Percentiles rank a stretch among this genome's conserved stretches.
Evolutionary conservation across 257 asterid genomes (phyloP).

Genomic region (Mentha longifolia): DNA sequence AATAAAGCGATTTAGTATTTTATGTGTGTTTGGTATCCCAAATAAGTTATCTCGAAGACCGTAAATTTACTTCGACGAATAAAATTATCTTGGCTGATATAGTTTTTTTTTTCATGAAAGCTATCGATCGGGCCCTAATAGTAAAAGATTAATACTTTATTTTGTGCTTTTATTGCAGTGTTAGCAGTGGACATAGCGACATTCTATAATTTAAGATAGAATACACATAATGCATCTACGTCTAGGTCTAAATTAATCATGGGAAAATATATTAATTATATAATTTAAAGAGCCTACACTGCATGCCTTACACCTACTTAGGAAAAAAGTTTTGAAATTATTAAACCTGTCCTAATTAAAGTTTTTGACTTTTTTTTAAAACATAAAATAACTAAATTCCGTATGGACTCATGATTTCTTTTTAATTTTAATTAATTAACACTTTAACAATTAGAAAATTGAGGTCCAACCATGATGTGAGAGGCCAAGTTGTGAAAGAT

Average conservation of each 20-base stretch:
- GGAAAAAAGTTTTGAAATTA: not conserved
- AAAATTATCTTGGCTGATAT: too few relatives aligned
- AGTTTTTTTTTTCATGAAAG: not conserved
- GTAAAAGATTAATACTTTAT: too few relatives aligned
- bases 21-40: too few relatives aligned
- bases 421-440: not conserved
- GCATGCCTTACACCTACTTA: conserved; percentile 3
- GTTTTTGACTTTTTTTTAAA: not conserved
- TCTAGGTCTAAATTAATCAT: not conserved
- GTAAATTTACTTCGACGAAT: too few relatives aligned
- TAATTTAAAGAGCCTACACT: not conserved
- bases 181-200: not conserved
- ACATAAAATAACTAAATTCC: not conserved
- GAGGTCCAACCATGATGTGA: conserved; percentile 2
- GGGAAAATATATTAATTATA: not conserved
- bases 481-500: conserved; percentile 14
- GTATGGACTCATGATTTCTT: not conserved
- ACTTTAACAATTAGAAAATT: conserved; percentile 3
- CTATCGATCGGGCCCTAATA: not conserved
- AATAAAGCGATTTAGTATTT: too few relatives aligned
- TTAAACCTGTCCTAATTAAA: not conserved
- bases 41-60: too few relatives aligned
- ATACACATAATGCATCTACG: not conserved
- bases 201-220: not conserved
- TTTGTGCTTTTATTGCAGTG: not conserved